phyloP scores from a whole-genome alignment of 2,329 filamentous ascomycete genomes.

The Pseudogymnoascus sp. region DNA sequence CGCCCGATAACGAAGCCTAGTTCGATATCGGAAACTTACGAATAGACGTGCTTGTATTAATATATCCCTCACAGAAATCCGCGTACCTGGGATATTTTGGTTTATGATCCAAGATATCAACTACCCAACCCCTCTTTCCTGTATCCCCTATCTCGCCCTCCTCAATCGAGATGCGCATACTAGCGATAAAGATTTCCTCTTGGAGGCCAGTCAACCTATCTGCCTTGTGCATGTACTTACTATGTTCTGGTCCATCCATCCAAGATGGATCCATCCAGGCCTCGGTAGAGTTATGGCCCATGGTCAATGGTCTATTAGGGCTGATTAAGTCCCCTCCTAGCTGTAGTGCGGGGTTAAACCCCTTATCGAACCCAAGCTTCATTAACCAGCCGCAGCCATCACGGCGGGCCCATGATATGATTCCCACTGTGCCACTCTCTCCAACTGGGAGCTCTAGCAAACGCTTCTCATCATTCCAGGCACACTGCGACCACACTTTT shows the following conservation, averaged over 20 bases:
- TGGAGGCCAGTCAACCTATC: slow-evolving; percentile 9
- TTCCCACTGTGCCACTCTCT: slow-evolving; percentile 11
- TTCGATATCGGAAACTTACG: neutral
- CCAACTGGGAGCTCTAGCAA: slow-evolving; percentile 13
- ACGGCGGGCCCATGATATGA: slow-evolving; percentile 11
- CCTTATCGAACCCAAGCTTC: slow-evolving; percentile 15
- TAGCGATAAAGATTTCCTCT: neutral
- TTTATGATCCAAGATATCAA: slow-evolving; percentile 11
- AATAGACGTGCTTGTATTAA: neutral
- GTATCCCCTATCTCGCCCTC: slow-evolving; percentile 3
- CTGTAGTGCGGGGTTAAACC: slow-evolving; percentile 13
- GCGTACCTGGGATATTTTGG: neutral
- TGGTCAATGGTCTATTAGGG: neutral
- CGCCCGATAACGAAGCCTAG: neutral
- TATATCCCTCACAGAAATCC: neutral
- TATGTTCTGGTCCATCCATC: neutral
- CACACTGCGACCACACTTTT: too few relatives aligned
- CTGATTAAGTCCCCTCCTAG: neutral
- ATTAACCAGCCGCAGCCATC: too few relatives aligned
- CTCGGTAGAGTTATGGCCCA: neutral
- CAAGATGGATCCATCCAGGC: neutral
- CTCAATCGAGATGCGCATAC: slow-evolving; percentile 9
- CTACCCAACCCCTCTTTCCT: slow-evolving; percentile 9
- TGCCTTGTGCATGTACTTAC: neutral
- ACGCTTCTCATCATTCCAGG: slow-evolving; percentile 12